Base-by-base conservation (phyloP, 345 rosid genomes). In the Salix suchowensis region DNA sequence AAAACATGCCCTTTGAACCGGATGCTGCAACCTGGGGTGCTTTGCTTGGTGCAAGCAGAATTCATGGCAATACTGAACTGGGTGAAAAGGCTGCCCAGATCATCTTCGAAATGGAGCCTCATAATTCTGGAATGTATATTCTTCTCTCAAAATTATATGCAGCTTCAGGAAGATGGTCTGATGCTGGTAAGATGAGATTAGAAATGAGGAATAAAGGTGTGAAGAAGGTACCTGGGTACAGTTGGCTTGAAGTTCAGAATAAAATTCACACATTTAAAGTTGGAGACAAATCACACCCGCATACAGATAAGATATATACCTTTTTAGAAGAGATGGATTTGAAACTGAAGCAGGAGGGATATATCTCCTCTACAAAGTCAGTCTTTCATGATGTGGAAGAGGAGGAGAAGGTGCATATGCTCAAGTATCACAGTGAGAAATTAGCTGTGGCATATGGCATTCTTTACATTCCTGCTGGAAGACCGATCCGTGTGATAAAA, bases 1-100 rank as follows among this genome's bases (percentile, higher is more conserved):
- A 78, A 65, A 76, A 58, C 68, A 91, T 91, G 91, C 91, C 92
- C 54, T 88, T 87, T 72, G 79, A 86, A 76, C 89, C 95, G 81
- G 92, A 89, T 70, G 95, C 88, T 52, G 87, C 92, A 72, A 87
- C 90, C 37, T 91, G 92, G 95, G 95, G 95, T 71, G 90, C 95
- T 76, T 86, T 91, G 76, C 92, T 91, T 4, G 95, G 90, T 71
- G 95, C 95, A 78, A 87, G 95, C 88, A 83, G 89, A 83, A 84
- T 88, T 39, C 90, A 91, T 76, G 88, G 90, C 73, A 82, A 91
- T 68, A 89, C 86, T 46, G 85, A 86, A 76, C 74, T 89, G 79
- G 92, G 87, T 21, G 91, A 91, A 82, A 87, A 71, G 76, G 95
- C 92, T 54, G 92, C 93, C 30, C 79, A 87, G 71, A 73, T 86